Evolutionary conservation across 2,329 filamentous ascomycete genomes (phyloP).

Genomic region (Nothophaeocryptopus gaeumannii): DNA sequence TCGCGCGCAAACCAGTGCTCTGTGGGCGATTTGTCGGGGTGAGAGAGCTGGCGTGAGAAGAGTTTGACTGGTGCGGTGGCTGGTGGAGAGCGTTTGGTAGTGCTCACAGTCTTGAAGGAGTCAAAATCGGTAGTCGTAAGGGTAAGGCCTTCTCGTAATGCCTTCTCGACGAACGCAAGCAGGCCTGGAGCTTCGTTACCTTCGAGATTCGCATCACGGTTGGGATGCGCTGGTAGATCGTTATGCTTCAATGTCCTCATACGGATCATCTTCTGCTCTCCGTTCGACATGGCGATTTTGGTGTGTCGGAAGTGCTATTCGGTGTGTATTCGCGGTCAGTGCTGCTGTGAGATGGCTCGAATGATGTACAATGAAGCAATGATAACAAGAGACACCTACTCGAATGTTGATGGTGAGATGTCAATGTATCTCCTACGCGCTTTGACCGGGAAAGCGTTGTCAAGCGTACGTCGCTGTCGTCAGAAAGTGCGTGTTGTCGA

Average conservation of each 20-base stretch:
- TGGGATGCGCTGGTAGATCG: constrained; percentile 37
- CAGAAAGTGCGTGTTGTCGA: too few relatives aligned
- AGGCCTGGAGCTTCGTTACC: constrained; percentile 41
- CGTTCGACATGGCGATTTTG: too few relatives aligned
- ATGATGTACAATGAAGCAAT: too few relatives aligned
- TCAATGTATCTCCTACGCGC: too few relatives aligned
- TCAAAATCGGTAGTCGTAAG: constrained; percentile 51
- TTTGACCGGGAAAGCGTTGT: too few relatives aligned
- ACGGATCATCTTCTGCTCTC: constrained; percentile 28
- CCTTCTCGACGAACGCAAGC: constrained; percentile 49
- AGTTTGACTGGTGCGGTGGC: constrained; percentile 54
- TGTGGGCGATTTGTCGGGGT: constrained; percentile 17
- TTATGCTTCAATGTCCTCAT: constrained; percentile 31
- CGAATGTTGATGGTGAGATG: too few relatives aligned
- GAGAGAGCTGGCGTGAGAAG: constrained; percentile 38
- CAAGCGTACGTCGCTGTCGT: too few relatives aligned
- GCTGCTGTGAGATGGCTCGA: too few relatives aligned
- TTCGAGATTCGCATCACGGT: constrained; percentile 30
- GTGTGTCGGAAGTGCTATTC: too few relatives aligned
- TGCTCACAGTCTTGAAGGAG: constrained; percentile 53
- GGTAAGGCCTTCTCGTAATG: constrained; percentile 58
- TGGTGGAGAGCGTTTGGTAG: constrained; percentile 48
- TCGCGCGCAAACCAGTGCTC: constrained; percentile 65
- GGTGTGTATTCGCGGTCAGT: too few relatives aligned
- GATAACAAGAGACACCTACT: too few relatives aligned